Base-by-base conservation (phyloP, 2,329 filamentous ascomycete species). In the Sphaerostilbella broomeana region DNA sequence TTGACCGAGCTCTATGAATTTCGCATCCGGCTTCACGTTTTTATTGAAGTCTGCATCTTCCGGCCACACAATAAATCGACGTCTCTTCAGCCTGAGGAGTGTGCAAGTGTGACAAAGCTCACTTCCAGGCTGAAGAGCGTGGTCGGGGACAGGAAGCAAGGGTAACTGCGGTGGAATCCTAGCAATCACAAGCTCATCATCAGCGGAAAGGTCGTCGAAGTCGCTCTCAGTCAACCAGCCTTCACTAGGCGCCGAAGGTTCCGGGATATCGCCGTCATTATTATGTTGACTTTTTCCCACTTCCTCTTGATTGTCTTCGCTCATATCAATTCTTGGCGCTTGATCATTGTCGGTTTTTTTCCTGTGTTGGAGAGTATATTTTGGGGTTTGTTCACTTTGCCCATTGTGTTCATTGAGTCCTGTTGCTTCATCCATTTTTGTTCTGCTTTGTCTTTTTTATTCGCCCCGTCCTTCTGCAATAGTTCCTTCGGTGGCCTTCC, bases 161-260 rank as follows among this genome's bases (percentile, higher is more conserved):
- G 11, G 11, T 13, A 3, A 19, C 18, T 16, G 22, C 18, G n/a
- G 18, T 12, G 15, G 22, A 19, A 7, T 20, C 11, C 16, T 15
- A 18, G 16, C 28, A 16, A 15, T 4, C 9, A 31, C 28, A n/a
- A 19, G 28, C 28, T 31, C 28, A 31, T 19, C 28, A 18, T 31
- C 28, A 7, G 28, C 16, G 12, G 28, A 31, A n/a, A 19, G 16
- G n/a, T 19, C 28, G 15, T 31, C 28, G 4, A 18, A 31, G 15
- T 31, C 28, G 28, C 28, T 31, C 28, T 31, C 28, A 3, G 28
- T 31, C 28, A 31, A 4, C 28, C 28, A 31, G 28, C 28, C 28
- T 19, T 15, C 28, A 10, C 16, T 16, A 10, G 16, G 28, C 3
- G 28, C 28, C 28, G 28, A 31, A 12, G 16, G 16, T 17, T 16